Base-by-base conservation (phyloP, 2,329 filamentous ascomycete genomes). In the Myriosclerotinia duriaeana region DNA sequence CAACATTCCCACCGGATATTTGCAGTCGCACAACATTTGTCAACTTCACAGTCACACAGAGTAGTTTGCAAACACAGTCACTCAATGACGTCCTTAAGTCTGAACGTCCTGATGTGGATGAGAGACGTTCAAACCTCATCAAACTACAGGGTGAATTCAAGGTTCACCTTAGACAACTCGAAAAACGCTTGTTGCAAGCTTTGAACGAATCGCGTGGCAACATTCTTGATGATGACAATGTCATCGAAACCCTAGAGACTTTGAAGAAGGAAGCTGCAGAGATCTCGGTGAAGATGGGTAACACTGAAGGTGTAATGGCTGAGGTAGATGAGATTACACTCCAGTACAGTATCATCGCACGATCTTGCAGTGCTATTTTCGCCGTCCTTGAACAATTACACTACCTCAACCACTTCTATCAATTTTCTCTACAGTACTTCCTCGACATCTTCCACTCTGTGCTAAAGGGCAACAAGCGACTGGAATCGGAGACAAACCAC, bases 71-170 rank as follows among this genome's bases (percentile, higher is more conserved):
- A 80, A 98, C 95, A 2, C 95, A 99, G 79, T 97, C 95, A 1
- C 87, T 99, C 72, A 97, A 97, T 73, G 93, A 99, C 70, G 95
- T 98, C 44, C 86, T 99, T 75, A 98, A 98, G 79, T 97, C 93
- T 17, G 95, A 99, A 82, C 88, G 96, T 66, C 95, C 96, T 5
- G 95, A 99, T 79, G 93, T 99, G 22, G 95, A 99, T 76, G 93
- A 98, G 82, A 87, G 95, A 71, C 88, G 95, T 66, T 96, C 93
- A 46, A 98, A 99, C 77, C 88, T 99, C 71, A 96, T 98, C 84
- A 99, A 99, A 81, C 87, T 97, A 74, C 95, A 99, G 80, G 95
- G 95, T 75, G 96, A 99, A 79, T 99, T 99, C 85, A 97, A 96
- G 80, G 89, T 98, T n/a, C 94, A 97, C 79, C 86, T 99, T 53